Conservation (phyloP, 2,329 filamentous ascomycete genomes). For the Tolypocladium sp. region DNA sequence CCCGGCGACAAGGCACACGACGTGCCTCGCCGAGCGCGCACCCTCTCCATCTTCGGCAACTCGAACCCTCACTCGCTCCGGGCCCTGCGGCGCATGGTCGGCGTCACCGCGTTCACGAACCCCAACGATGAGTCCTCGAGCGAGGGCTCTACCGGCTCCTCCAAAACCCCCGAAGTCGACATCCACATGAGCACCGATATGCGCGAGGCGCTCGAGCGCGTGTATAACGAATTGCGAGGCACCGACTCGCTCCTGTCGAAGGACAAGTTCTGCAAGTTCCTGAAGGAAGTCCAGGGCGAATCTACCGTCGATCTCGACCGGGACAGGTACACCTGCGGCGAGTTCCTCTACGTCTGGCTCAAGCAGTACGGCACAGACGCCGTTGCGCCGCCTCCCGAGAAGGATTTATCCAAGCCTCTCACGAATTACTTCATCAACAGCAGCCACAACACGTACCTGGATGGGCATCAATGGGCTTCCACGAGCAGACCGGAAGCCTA, state of each 20-base stretch:
- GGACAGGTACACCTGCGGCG: constrained; percentile 33
- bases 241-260: constrained; percentile 17
- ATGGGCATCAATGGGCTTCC: constrained; percentile 76
- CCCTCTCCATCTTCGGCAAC: constrained; percentile 30
- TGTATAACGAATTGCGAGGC: constrained; percentile 37
- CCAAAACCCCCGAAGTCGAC: constrained; percentile 11
- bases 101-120: constrained; percentile 16
- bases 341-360: constrained; percentile 43
- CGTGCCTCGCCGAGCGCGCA: constrained; percentile 21
- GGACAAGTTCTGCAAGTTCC: constrained; percentile 36
- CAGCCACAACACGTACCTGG: constrained; percentile 89
- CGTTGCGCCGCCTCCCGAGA: constrained; percentile 30
- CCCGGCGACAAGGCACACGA: constrained; percentile 6
- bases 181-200: constrained; percentile 39
- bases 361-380: constrained; percentile 34
- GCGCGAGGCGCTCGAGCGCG: constrained; percentile 34
- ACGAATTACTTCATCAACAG: constrained; percentile 92
- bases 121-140: constrained; percentile 15
- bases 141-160: constrained; percentile 8
- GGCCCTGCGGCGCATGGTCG: constrained; percentile 23
- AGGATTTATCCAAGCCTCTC: constrained; percentile 59
- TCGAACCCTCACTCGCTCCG: constrained; percentile 19
- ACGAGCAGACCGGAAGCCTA: constrained; percentile 72
- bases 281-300: constrained; percentile 41
- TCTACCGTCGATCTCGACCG: constrained; percentile 21